Base-by-base conservation (phyloP, 164 flowering plant genomes). In the Sextonia rubra region DNA sequence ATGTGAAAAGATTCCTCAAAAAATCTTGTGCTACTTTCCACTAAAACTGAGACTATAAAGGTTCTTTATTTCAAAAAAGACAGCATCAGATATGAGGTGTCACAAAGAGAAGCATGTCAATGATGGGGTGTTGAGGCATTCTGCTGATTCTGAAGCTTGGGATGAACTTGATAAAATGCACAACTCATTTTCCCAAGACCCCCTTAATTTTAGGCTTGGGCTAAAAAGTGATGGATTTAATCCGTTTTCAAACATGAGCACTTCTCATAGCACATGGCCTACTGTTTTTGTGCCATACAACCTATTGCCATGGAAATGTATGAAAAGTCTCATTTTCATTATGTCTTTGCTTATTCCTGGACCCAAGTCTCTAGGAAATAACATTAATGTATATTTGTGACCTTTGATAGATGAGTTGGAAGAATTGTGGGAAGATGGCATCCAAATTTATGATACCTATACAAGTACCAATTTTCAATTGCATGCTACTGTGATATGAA, bases 181-280 rank as follows among this genome's bases (percentile, higher is more conserved):
- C 17, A 12, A 9, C 3, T 23, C 44, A 17, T 69, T 69, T 55
- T 63, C 63, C 3, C 7, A 18, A 25, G 22, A 69, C 2, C 47
- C 64, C 11, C n/a, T 22, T 3, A 52, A 9, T 25, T 26, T 69
- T 17, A 69, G 64, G 27, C 72, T 69, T 4, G 72, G 72, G 9
- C 12, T 69, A 23, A 63, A 44, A 6, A 69, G 47, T 56, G 72
- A 69, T 30, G 64, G 72, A 6, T n/a, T n/a, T n/a, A n/a, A 69
- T 55, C 25, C 72, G 12, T 69, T 55, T 56, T 20, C 63, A 2
- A 25, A 25, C 27, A 69, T 12, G 44, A 69, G 7, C 58, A 52
- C 7, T 29, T 26, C 72, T 20, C 26, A 69, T 27, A 69, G 62
- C 44, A 14, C 26, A 5, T 52, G 63, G 63, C 63, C 64, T 1